Conservation (phyloP, 2,329 filamentous ascomycete species). For the Cytospora leucostoma region DNA sequence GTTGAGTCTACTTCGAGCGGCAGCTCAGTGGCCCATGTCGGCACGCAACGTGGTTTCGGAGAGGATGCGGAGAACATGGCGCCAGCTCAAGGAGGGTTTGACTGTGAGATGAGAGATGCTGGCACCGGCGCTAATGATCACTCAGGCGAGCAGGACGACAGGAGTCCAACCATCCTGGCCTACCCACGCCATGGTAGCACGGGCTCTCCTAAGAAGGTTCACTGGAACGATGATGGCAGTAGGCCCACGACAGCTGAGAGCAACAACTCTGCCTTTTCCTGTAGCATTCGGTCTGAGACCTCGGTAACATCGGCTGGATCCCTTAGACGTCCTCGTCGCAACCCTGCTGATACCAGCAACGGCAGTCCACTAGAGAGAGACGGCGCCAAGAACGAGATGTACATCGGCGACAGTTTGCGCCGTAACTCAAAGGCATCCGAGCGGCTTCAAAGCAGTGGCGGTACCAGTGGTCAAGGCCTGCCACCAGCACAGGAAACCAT, state of each 20-base stretch:
- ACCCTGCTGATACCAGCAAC: conserved; percentile 23
- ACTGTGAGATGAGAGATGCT: conserved; percentile 1
- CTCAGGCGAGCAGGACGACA: neutral
- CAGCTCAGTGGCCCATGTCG: neutral
- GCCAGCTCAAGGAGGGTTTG: neutral
- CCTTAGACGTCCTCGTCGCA: conserved; percentile 15
- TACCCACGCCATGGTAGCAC: neutral
- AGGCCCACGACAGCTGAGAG: conserved; percentile 7
- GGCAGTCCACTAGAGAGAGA: conserved; percentile 23
- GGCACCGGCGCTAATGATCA: neutral
- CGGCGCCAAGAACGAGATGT: neutral
- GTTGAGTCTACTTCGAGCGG: conserved; percentile 10
- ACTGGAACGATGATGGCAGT: conserved; percentile 15
- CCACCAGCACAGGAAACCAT: neutral
- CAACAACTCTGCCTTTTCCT: conserved; percentile 2
- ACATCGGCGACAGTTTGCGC: conserved; percentile 18
- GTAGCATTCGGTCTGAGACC: neutral
- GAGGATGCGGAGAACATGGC: neutral
- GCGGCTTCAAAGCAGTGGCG: neutral
- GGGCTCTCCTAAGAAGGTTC: conserved; percentile 16
- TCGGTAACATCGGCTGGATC: conserved; percentile 13
- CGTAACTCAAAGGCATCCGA: neutral
- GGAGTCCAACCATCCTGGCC: neutral
- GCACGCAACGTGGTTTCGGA: neutral
- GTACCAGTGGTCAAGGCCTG: neutral